Evolutionary conservation across 352 stramenopile species (phyloP).

Genomic region (Blastocystis sp.): DNA sequence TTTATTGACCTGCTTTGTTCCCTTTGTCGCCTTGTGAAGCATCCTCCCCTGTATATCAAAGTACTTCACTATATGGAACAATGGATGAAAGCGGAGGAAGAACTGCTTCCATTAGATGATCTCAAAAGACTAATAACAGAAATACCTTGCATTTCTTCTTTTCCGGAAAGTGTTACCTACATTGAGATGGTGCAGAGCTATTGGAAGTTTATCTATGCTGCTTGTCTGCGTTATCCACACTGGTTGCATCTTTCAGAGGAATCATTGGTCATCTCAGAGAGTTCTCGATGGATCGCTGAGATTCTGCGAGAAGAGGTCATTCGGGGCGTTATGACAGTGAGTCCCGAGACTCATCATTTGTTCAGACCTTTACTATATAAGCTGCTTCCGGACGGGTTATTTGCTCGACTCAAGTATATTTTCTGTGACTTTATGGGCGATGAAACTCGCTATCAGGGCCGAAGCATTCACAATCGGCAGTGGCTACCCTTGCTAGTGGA

Average conservation of each 20-base stretch:
- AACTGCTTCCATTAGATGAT: not conserved
- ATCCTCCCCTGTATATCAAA: not conserved
- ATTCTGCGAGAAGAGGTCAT: not conserved
- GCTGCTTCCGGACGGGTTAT: not conserved
- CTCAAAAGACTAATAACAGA: not conserved
- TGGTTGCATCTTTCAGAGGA: not conserved
- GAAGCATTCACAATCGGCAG: not conserved
- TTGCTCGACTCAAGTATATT: not conserved
- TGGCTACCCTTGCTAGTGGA: slow-evolving; percentile 18
- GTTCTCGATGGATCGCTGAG: not conserved
- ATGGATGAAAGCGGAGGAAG: not conserved
- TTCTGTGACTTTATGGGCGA: not conserved
- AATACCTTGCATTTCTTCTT: not conserved
- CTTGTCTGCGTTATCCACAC: not conserved
- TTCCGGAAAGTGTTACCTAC: not conserved
- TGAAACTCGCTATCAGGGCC: not conserved
- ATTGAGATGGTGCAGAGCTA: not conserved
- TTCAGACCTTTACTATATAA: not conserved
- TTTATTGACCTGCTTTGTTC: not conserved
- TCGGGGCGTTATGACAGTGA: not conserved
- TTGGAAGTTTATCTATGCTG: not conserved
- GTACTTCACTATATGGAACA: not conserved
- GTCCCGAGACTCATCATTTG: not conserved
- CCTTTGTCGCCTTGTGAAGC: not conserved
- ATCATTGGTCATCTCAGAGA: not conserved